These are phyloP conservation scores for Anastatica hierochuntica DNA, from an alignment of 345 rosid genomes.

Conservation along the genomic window DNA sequence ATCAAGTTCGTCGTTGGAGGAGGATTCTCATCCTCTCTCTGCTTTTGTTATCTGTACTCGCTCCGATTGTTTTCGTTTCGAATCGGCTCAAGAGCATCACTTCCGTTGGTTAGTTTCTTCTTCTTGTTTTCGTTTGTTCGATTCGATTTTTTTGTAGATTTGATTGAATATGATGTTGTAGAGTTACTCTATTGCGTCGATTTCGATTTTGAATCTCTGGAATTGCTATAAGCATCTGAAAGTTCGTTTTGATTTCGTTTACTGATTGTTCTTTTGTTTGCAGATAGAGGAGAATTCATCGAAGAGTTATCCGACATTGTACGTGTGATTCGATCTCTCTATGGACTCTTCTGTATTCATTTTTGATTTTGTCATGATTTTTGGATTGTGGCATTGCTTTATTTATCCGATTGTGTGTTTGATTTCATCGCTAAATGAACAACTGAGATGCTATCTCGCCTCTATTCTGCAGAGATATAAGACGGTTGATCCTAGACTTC, in stretches of 20 bases:
- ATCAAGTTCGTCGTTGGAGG: constrained; percentile 57
- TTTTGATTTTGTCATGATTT: constrained; percentile 1
- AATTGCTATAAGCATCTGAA: constrained; percentile 1
- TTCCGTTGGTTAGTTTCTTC: constrained; percentile 38
- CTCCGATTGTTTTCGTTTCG: constrained; percentile 66
- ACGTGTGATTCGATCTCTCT: constrained; percentile 16
- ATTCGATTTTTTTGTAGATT: not conserved
- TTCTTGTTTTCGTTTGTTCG: not conserved
- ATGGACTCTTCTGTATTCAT: not conserved
- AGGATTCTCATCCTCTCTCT: constrained; percentile 77
- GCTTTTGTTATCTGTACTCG: constrained; percentile 55
- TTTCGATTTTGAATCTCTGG: constrained; percentile 5
- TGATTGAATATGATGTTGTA: constrained; percentile 11
- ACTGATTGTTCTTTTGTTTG: constrained; percentile 28
- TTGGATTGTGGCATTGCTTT: not conserved
- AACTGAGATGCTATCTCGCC: constrained; percentile 8
- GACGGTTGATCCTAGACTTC: constrained; percentile 36
- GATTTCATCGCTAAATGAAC: not conserved
- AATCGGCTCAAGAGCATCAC: constrained; percentile 38
- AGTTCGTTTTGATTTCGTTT: constrained; percentile 15
- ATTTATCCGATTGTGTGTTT: not conserved
- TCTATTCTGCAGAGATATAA: constrained; percentile 43
- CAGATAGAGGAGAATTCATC: constrained; percentile 52
- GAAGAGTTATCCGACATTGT: constrained; percentile 57
- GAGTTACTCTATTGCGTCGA: not conserved